phyloP scores from a whole-genome alignment of 441 rosid species.

The Theobroma grandiflorum region DNA sequence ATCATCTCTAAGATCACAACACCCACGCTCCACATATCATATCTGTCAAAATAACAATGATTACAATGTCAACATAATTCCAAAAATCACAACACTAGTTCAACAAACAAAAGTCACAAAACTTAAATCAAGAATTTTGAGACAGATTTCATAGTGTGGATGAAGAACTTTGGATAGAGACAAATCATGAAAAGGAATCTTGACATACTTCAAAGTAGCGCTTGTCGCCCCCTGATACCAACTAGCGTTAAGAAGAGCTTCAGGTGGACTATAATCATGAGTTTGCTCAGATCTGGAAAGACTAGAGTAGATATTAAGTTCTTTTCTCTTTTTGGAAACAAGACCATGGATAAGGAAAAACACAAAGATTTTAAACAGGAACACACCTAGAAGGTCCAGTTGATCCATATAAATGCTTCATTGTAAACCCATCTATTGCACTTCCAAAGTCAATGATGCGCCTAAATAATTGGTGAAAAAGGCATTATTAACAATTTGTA shows the following conservation, averaged over 20 bases:
- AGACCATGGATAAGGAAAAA: conserved; percentile 10
- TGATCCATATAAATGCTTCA: conserved; percentile 85
- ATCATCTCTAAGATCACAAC: conserved; percentile 94
- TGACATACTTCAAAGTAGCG: conserved; percentile 64
- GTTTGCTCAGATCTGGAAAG: conserved; percentile 90
- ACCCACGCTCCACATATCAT: conserved; percentile 99
- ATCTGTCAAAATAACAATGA: conserved; percentile 49
- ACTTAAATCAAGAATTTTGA: not conserved
- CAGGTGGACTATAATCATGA: conserved; percentile 90
- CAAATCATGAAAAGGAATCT: conserved; percentile 22
- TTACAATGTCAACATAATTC: conserved; percentile 8
- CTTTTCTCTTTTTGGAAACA: not conserved
- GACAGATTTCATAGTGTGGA: conserved; percentile 9
- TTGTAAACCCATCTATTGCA: conserved; percentile 85
- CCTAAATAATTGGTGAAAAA: conserved; percentile 52
- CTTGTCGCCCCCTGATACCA: conserved; percentile 81
- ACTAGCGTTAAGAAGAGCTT: conserved; percentile 81
- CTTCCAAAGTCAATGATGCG: conserved; percentile 98
- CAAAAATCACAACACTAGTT: not conserved
- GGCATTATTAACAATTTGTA: conserved; percentile 11
- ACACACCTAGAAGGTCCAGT: conserved; percentile 91
- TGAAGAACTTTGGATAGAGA: conserved; percentile 19
- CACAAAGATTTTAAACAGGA: conserved; percentile 30
- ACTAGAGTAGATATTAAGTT: conserved; percentile 9
- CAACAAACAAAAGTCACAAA: conserved; percentile 6